These are phyloP conservation scores for Hebeloma cylindrosporum DNA, from an alignment of 768 basidiomycete genomes.

Conservation along the genomic window DNA sequence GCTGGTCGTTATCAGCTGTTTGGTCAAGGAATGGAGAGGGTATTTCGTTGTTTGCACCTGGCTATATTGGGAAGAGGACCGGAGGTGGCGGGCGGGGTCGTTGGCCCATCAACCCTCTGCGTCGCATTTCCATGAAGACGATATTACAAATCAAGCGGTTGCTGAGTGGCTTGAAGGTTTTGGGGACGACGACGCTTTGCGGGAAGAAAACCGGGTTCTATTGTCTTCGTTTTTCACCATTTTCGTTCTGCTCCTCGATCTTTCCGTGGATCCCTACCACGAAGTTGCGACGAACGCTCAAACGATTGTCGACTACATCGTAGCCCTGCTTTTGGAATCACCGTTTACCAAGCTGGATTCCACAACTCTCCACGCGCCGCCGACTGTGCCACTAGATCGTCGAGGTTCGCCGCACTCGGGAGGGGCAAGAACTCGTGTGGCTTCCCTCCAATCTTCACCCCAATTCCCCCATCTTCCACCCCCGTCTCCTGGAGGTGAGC, in stretches of 20 bases:
- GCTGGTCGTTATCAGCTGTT: conserved; percentile 84
- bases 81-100: conserved; percentile 53
- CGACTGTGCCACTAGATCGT: conserved; percentile 42
- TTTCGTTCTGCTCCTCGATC: conserved; percentile 82
- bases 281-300: conserved; percentile 91
- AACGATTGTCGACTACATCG: conserved; percentile 89
- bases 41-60: conserved; percentile 96
- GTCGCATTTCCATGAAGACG: conserved; percentile 54
- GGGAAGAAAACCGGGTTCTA: conserved; percentile 79
- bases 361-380: conserved; percentile 58
- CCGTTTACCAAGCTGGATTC: conserved; percentile 77
- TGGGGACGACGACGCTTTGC: conserved; percentile 59
- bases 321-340: conserved; percentile 86
- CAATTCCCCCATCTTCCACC: conserved; percentile 40
- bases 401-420: conserved; percentile 31
- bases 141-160: conserved; percentile 69
- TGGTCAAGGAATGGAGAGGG: conserved; percentile 96
- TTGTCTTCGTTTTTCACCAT: conserved; percentile 95
- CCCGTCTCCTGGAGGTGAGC: conserved; percentile 42
- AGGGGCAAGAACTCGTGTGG: conserved; percentile 46
- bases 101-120: conserved; percentile 26
- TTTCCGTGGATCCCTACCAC: conserved; percentile 89
- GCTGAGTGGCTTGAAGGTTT: conserved; percentile 77
- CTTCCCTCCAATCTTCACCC: conserved; percentile 53
- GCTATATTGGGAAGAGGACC: conserved; percentile 93